Base-by-base conservation (phyloP, 306 rosid genomes). In the Inga leiocalycina region DNA sequence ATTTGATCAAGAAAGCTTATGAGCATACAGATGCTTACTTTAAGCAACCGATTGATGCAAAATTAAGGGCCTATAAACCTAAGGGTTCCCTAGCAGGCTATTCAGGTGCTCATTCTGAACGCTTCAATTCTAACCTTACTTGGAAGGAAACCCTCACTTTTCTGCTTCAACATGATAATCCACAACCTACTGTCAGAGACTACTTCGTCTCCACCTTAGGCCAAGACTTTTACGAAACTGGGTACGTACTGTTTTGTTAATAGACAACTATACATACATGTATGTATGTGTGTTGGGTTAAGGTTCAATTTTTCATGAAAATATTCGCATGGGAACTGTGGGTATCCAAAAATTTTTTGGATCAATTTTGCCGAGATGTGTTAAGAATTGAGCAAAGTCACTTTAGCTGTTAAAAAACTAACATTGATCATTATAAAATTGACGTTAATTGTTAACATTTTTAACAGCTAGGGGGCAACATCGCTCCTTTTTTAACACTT, bases 141-240 rank as follows among this genome's bases (percentile, higher is more conserved):
- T 94, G 97, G 98, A 94, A 93, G 65, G 97, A 94, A 82, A 90
- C 98, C 32, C 77, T 94, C 37, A 89, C 98, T 57, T 94, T 93
- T 64, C 88, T 81, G 2, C 90, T 83, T 56, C 79, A 74, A 75
- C 61, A 81, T 44, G 17, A 22, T 57, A 30, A 74, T n/a, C 19
- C 64, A 0, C 52, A 77, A 16, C 82, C 87, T 1, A 79, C 81
- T 10, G 96, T 93, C 17, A 73, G 57, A 3, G 84, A 89, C 76
- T 90, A 85, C 86, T 93, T 91, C 51, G 74, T 17, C 24, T 85
- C 93, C 75, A 81, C 73, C 22, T 51, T 89, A 32, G 97, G 96
- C 4, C 22, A 82, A 45, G 84, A 83, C 69, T 91, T 91, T 79
- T 79, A 86, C 37, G 79, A 87, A 22, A 59, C 90, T 2, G 97